A percentile compares a stretch with the other conserved stretches of the same genome.
These are phyloP conservation scores for Phaeophleospora eucalypticola DNA, from an alignment of 2,329 filamentous ascomycete genomes.

Conservation along the genomic window DNA sequence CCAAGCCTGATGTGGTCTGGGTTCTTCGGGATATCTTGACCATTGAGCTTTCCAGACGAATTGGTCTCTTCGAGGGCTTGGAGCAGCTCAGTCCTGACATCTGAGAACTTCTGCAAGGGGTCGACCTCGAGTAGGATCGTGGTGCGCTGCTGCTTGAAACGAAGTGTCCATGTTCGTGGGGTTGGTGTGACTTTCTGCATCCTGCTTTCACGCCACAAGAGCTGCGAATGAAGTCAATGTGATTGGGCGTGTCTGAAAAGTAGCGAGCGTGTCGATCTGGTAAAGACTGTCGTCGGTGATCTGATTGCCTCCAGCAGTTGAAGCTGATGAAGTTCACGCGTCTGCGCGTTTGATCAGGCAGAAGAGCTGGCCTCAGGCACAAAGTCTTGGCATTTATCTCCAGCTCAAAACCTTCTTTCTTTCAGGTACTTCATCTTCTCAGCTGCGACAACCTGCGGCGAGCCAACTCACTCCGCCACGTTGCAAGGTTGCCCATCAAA, in stretches of 20 bases:
- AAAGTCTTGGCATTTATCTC: background rate
- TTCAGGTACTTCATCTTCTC: background rate
- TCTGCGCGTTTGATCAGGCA: background rate
- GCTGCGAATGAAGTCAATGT: no score
- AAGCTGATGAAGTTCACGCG: no score
- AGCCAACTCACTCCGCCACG: background rate
- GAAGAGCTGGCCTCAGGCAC: background rate
- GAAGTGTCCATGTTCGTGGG: slow-evolving; percentile 38
- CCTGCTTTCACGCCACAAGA: background rate
- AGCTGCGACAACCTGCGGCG: background rate
- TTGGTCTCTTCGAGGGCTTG: slow-evolving; percentile 39
- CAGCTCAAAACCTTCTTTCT: background rate
- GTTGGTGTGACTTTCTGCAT: slow-evolving; percentile 19
- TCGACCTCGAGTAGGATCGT: slow-evolving; percentile 47
- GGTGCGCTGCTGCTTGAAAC: slow-evolving; percentile 44
- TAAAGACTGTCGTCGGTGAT: background rate
- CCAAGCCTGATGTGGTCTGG: slow-evolving; percentile 41
- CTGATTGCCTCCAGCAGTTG: background rate
- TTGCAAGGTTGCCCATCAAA: background rate
- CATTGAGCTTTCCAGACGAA: slow-evolving; percentile 32
- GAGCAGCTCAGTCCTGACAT: slow-evolving; percentile 41
- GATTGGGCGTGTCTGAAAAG: background rate
- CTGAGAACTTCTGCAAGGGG: slow-evolving; percentile 38
- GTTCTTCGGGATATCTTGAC: slow-evolving; percentile 37
- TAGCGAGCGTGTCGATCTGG: background rate